Evolutionary conservation across 2,329 filamentous ascomycete species (phyloP).

Genomic region (Paecilomyces variotii): DNA sequence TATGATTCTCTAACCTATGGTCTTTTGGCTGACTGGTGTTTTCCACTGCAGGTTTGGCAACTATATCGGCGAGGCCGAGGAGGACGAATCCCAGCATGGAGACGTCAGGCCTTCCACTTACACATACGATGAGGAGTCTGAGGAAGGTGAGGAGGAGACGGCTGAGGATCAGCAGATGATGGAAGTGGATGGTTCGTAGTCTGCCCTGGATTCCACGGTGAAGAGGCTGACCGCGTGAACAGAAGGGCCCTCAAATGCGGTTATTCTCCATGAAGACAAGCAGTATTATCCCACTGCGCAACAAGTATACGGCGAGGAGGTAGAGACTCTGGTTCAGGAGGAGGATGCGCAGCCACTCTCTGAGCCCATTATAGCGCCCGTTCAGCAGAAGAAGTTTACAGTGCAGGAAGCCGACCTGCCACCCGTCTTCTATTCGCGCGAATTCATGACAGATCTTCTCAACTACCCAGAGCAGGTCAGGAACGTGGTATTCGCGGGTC

Average conservation of each 20-base stretch:
- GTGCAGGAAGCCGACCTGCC: constrained; percentile 88
- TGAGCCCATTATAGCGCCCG: constrained; percentile 86
- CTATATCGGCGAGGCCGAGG: constrained; percentile 89
- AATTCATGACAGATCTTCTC: constrained; percentile 93
- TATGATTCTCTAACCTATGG: neutral
- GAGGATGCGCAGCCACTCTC: constrained; percentile 91
- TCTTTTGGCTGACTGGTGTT: constrained; percentile 12
- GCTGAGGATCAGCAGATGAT: constrained; percentile 74
- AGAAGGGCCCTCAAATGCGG: constrained; percentile 86
- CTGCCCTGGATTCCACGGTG: neutral
- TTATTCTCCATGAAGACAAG: constrained; percentile 98
- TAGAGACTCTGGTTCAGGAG: constrained; percentile 93
- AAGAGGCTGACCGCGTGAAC: constrained; percentile 24
- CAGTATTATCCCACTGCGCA: constrained; percentile 98
- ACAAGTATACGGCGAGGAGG: constrained; percentile 88
- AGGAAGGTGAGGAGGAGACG: constrained; percentile 53
- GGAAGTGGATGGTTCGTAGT: constrained; percentile 69
- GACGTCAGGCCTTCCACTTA: constrained; percentile 74
- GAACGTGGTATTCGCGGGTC: constrained; percentile 85
- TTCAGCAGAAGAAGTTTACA: constrained; percentile 92
- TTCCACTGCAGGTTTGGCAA: constrained; percentile 71
- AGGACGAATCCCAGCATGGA: constrained; percentile 70
- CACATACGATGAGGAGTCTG: constrained; percentile 62
- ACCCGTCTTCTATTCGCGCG: constrained; percentile 75
- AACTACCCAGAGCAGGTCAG: constrained; percentile 91